A percentile compares a stretch with the other conserved stretches of the same genome.
Evolutionary conservation across 2,329 filamentous ascomycete genomes (phyloP).

Genomic region (Diplodia intermedia): DNA sequence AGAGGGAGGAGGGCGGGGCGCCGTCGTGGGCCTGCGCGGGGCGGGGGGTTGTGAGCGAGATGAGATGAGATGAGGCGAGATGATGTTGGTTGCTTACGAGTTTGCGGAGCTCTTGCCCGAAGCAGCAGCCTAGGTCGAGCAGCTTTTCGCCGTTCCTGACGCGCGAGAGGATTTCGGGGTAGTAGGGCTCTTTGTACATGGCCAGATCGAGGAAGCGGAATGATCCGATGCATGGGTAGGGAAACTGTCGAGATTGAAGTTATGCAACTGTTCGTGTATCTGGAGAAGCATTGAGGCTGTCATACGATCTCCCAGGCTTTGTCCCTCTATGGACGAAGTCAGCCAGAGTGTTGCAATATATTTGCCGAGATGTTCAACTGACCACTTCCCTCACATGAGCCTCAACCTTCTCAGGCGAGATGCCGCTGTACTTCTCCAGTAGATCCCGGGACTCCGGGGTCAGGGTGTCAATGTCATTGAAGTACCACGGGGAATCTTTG

Average conservation of each 20-base stretch:
- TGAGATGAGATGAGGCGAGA: background rate
- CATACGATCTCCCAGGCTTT: conserved; percentile 44
- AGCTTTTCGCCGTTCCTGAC: conserved; percentile 46
- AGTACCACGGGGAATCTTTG: conserved; percentile 43
- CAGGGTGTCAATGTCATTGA: conserved; percentile 42
- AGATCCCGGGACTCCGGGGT: conserved; percentile 43
- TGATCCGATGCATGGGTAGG: conserved; percentile 48
- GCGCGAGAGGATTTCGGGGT: conserved; percentile 45
- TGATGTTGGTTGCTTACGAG: conserved; percentile 39
- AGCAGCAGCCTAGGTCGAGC: conserved; percentile 55
- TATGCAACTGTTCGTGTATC: background rate
- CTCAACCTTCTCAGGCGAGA: conserved; percentile 45
- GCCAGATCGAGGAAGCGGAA: conserved; percentile 48
- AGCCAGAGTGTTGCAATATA: background rate
- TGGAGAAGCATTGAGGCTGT: background rate
- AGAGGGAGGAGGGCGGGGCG: conserved; percentile 48
- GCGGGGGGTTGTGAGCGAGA: background rate
- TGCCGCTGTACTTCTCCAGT: conserved; percentile 50
- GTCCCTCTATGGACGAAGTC: conserved; percentile 38
- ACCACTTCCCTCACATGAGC: conserved; percentile 48
- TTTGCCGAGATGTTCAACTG: conserved; percentile 29
- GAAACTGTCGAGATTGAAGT: conserved; percentile 16
- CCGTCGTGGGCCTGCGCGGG: conserved; percentile 41
- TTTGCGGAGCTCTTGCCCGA: conserved; percentile 56
- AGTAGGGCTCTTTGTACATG: conserved; percentile 39